Evolutionary conservation across 2,329 filamentous ascomycete genomes (phyloP), one percentile per base, ranked within the genome.

Genomic region (Tolypocladium tundrense): DNA sequence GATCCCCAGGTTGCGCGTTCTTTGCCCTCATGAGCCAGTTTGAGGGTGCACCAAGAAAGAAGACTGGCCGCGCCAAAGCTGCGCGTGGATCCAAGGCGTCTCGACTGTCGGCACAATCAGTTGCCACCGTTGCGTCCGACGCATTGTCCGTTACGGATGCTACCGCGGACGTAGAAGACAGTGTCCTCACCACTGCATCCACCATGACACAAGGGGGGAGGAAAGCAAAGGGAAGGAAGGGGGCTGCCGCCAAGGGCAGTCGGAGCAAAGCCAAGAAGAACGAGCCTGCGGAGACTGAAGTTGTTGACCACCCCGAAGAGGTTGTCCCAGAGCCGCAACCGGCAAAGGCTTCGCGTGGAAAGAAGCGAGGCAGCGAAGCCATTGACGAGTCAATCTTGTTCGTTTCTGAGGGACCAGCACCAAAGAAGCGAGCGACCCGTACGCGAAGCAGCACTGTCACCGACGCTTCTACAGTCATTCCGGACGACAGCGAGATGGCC

Each of bases 1-100:
- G 94, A 64, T 88, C 87, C 1, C 84, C 90, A 0, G 79, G 87
- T 31, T 99, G 94, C 69, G 79, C 85, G 16, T 97, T 96, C 75
- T 97, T 97, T 68, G 73, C 77, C 1, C 81, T 96, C 35, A 79
- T 82, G 33, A 83, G 77, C 66, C 79, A 80, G 65, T 74, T 83
- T 66, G 79, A 75, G 63, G 70, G 74, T 37, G 66, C 75, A 40
- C 48, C 48, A 21, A 75, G 81, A 35, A 88, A 88, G 73, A 81
- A 83, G 62, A 70, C 79, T 13, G 70, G 70, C 54, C 79, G 67
- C 75, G 79, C 72, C 75, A 88, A 78, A 69, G 73, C 67, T 70
- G 82, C 72, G 16, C 75, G 80, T 61, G 72, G 78, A 51, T 94
- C 90, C 27, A 92, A 91, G 69, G 78, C 80, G 10, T 89, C 88